Base-by-base conservation (phyloP, 768 basidiomycete species). In the Tylopilus cervinicoccineus region DNA sequence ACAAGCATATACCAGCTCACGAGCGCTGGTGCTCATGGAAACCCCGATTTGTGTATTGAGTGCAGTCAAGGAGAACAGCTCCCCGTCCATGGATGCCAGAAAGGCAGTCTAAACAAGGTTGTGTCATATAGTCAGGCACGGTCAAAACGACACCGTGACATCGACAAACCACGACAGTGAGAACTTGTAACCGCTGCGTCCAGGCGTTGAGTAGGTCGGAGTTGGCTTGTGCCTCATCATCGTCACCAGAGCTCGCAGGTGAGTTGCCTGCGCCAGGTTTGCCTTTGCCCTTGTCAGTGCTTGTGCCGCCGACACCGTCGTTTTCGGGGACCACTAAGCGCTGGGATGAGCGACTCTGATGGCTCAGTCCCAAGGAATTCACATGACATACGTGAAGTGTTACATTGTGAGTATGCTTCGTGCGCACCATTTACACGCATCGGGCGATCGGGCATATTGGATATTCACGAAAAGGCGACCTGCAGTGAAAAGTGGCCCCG, bases 121-220 rank as follows among this genome's bases (percentile, higher is more conserved):
- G 17, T 34, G 37, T 51, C 26, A 43, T 28, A 3, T 38, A 28
- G n/a, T 38, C 22, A 16, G 19, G 34, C 20, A 34, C 9, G n/a
- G 11, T 31, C 12, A 3, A 44, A 43, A 22, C 20, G 27, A 32
- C 13, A 11, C 20, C 20, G 16, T 27, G n/a, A n/a, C 7, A 16
- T 46, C 17, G 28, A 60, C 65, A 19, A 14, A 67, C 65, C 48
- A 65, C 54, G 14, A 63, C 24, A 23, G 65, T 67, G 28, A 67
- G 59, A 5, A 45, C 9, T 38, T 69, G 67, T 14, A 67, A 20
- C 4, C 63, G 56, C 14, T 63, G 51, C 50, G 34, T 61, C 65
- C 65, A 67, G 7, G 40, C 45, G 17, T 29, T 47, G 11, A 67
- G 26, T 5, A 69, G 28, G 13, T 61, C 53, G 1, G 65, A 53